Evolutionary conservation across 345 rosid genomes (phyloP).

Genomic region (Linum lewisii): DNA sequence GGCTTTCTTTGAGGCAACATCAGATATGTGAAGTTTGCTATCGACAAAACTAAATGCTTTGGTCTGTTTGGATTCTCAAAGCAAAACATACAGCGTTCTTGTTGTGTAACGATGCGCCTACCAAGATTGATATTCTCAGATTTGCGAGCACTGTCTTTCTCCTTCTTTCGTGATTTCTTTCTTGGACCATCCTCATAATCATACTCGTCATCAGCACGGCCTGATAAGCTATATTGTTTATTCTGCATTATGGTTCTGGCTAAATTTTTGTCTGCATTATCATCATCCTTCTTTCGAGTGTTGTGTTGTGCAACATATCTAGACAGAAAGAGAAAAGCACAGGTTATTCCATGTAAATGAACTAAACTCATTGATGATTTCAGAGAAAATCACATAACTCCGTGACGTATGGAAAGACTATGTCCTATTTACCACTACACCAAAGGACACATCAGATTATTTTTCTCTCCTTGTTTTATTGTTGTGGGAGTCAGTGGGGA

Average conservation of each 20-base stretch:
- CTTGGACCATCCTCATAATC: conserved; percentile 77
- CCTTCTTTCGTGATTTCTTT: conserved; percentile 42
- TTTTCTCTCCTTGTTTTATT: background rate
- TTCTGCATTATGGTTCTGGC: conserved; percentile 65
- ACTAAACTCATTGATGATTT: background rate
- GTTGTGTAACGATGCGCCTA: conserved; percentile 70
- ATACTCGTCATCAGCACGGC: conserved; percentile 83
- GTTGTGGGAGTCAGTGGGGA: no score
- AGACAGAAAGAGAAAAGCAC: background rate
- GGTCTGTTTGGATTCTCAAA: conserved; percentile 87
- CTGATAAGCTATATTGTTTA: conserved; percentile 54
- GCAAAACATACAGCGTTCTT: conserved; percentile 85
- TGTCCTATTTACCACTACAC: no score
- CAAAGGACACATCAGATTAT: no score
- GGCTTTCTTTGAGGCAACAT: conserved; percentile 76
- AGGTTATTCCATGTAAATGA: background rate
- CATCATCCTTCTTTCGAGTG: conserved; percentile 47
- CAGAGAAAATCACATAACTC: background rate
- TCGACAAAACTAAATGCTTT: conserved; percentile 73
- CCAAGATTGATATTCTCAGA: conserved; percentile 32
- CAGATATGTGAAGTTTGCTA: conserved; percentile 84
- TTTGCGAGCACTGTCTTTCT: conserved; percentile 24
- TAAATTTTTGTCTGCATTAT: conserved; percentile 55
- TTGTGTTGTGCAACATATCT: conserved; percentile 37
- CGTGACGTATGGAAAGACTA: background rate